Evolutionary conservation across 768 basidiomycete species (phyloP), one percentile per base, ranked within the genome.

Genomic region (Mycena capillaripes): DNA sequence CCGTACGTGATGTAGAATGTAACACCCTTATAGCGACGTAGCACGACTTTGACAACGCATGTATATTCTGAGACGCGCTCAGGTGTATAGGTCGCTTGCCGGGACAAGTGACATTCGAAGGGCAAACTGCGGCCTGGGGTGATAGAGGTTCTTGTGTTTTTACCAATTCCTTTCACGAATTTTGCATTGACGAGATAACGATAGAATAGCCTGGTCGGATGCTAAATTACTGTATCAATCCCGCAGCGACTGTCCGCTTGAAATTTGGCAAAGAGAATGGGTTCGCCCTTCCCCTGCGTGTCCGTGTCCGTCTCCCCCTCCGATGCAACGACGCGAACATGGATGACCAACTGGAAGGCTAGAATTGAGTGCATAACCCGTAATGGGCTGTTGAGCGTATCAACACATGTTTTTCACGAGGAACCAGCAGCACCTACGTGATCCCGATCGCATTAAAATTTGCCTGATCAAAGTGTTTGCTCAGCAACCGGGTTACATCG

Each of bases 321-420:
- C 10, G 42, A 42, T 36, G 52, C 52, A 57, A 57, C 32, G 10
- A 36, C 56, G 9, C 56, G 56, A 57, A 57, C 56, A 16, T 57
- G 56, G 16, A 57, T 57, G 21, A 57, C 56, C 56, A 57, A 57
- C 17, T 57, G 32, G 56, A 30, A 57, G 32, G 56, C 56, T 4
- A 57, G 7, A 21, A 34, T 57, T 10, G 56, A 57, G 32, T 57
- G 56, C 56, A 36, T 57, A 11, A 27, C 52, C 2, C 42, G 40
- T 44, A 42, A 36, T 36, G 34, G 34, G 12, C 34, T 36, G 34
- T 36, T 12, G 12, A 12, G 34, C 34, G 34, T 12, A 36, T 36
- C 12, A 36, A 48, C 46, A 48, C 46, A 48, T 48, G 12, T n/a
- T 9, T 23, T 23, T 21, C n/a, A 48, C 34, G 23, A 48, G 46